Evolutionary conservation across 2,329 filamentous ascomycete genomes (phyloP), one percentile per base, ranked within the genome.

Genomic region (Myriosclerotinia duriaeana): DNA sequence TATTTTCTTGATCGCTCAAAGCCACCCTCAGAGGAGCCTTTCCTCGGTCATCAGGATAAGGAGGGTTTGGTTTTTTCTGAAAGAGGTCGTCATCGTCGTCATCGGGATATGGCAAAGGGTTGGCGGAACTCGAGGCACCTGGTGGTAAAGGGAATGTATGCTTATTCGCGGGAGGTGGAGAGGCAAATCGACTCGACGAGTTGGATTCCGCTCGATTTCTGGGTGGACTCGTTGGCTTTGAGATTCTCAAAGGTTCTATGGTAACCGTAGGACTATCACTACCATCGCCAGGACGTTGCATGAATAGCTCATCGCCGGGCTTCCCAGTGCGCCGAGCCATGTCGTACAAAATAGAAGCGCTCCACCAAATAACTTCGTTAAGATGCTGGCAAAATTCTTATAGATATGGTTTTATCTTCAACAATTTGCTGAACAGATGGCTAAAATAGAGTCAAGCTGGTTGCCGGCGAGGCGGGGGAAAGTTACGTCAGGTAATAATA

Each of bases 301-400:
- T 85, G 80, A 96, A 94, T 81, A 96, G 89, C 83, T 94, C 92
- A 78, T 93, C 89, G 40, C 92, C 89, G 36, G 89, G 86, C 72
- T 89, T 82, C 73, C 89, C 89, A 75, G 89, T 87, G 67, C 74
- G 75, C 62, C 69, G 67, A 55, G 74, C 74, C 75, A 77, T 77
- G 70, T 71, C 69, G 69, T 71, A 70, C 66, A 46, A 54, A 62
- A 53, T 61, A 59, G 54, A 67, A 70, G 58, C 44, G 68, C 67
- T 69, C 70, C 69, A 68, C 71, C 71, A 68, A 69, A 68, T 65
- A 59, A 65, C 68, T 70, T 26, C 67, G 69, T 68, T 69, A 69
- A 69, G 64, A 69, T 67, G 71, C 59, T 72, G 74, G 73, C 71
- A 59, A 69, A 65, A 59, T 72, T 69, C 14, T 74, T 76, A 73